Percentiles rank a stretch among this genome's conserved stretches.
Evolutionary conservation across 2,329 filamentous ascomycete species (phyloP).

Genomic region (Botrytis fragariae): DNA sequence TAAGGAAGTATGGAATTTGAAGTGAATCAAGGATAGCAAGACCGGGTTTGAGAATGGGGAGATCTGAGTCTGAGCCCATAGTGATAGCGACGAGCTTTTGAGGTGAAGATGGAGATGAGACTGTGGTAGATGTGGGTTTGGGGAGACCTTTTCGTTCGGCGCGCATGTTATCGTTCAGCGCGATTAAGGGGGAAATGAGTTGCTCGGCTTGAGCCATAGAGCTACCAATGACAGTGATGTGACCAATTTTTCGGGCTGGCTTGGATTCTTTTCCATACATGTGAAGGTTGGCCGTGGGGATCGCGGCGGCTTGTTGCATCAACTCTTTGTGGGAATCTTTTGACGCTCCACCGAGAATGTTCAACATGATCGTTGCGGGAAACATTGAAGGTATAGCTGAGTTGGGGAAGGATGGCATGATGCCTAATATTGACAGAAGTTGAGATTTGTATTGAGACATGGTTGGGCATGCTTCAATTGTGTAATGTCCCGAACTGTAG

Average conservation of each 20-base stretch:
- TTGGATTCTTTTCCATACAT: conserved; percentile 90
- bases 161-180: conserved; percentile 58
- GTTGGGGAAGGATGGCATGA: conserved; percentile 37
- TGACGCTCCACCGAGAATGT: conserved; percentile 70
- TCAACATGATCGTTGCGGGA: conserved; percentile 67
- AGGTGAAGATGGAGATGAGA: conserved; percentile 4
- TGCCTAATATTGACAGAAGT: conserved; percentile 75
- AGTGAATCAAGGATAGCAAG: conserved; percentile 49
- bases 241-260: conserved; percentile 90
- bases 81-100: conserved; percentile 69
- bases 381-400: conserved; percentile 41
- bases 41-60: conserved; percentile 73
- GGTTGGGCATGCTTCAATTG: conserved; percentile 84
- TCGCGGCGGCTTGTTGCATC: conserved; percentile 53
- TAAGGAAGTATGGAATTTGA: conserved; percentile 66
- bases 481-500: conserved; percentile 77
- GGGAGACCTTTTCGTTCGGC: conserved; percentile 49
- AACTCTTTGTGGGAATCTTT: conserved; percentile 60
- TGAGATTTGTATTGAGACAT: conserved; percentile 85
- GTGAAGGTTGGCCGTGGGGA: conserved; percentile 66
- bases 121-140: conserved; percentile 41
- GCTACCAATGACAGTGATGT: conserved; percentile 76
- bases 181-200: conserved; percentile 67
- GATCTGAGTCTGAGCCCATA: conserved; percentile 74
- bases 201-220: conserved; percentile 66